Base-by-base conservation (phyloP, 345 rosid species). In the Kernera saxatilis region DNA sequence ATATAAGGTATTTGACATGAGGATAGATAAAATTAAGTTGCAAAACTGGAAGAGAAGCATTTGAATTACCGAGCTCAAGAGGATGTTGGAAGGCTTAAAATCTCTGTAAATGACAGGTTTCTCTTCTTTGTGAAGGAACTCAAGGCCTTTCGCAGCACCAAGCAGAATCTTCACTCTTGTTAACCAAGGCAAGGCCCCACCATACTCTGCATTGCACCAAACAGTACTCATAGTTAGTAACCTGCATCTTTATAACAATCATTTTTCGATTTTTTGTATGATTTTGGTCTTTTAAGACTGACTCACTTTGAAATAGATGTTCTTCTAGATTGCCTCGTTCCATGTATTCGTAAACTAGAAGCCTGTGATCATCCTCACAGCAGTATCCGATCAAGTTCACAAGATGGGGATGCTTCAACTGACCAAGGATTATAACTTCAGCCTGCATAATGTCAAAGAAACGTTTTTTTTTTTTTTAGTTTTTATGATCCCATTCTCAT, bases 71-170 rank as follows among this genome's bases (percentile, higher is more conserved):
- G 87, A 70, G 77, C 85, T 91, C 55, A 92, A 39, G 71, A 89
- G 76, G 65, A 92, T 81, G 64, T 92, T 89, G 0, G 96, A 89
- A 70, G 98, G 72, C 59, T 92, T 92, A 44, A 89, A 89, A 72
- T 92, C 98, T 22, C 96, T 69, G 79, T 78, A 89, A 30, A 89
- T 92, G 35, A 92, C 92, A 5, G 94, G 98, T 65, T 82, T 86
- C 40, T 84, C 85, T 41, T 72, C 77, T 77, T 81, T 87, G 65
- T 92, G 98, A 35, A 92, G 90, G 57, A 92, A 89, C 49, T 84
- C 96, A 13, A 92, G 77, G 22, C 98, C 96, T 67, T 85, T 85
- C 0, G 96, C 98, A n/a, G 96, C 96, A 76, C 87, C 94, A 15
- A 87, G 51, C 3, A 87, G 90, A 35, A 92, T 87, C 77, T 86